These are phyloP conservation scores for Leishmania turanica DNA, from an alignment of 208 protist genomes.

Conservation along the genomic window DNA sequence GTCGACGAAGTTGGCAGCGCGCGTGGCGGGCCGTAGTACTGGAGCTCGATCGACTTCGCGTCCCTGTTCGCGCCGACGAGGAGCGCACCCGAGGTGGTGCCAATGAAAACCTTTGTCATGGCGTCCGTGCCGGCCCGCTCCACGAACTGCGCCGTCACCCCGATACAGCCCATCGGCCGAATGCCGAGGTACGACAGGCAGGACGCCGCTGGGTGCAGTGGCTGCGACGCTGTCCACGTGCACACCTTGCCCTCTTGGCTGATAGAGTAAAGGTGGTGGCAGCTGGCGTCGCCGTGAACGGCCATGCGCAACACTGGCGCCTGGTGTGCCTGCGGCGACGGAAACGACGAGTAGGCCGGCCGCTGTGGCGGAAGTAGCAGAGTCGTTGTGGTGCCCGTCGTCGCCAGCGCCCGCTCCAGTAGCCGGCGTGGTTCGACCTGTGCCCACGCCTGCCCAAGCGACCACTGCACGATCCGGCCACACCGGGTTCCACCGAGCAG, in stretches of 20 bases:
- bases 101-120: slow-evolving; percentile 69
- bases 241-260: slow-evolving; percentile 73
- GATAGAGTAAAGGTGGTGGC: slow-evolving; percentile 70
- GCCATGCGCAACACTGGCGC: slow-evolving; percentile 50
- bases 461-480: slow-evolving; percentile 60
- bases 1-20: slow-evolving; percentile 20
- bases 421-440: slow-evolving; percentile 34
- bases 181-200: slow-evolving; percentile 48
- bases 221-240: slow-evolving; percentile 54
- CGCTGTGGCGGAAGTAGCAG: slow-evolving; percentile 41
- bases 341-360: slow-evolving; percentile 56
- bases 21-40: slow-evolving; percentile 27
- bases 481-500: slow-evolving; percentile 53
- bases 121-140: slow-evolving; percentile 49
- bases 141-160: slow-evolving; percentile 51
- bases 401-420: slow-evolving; percentile 35
- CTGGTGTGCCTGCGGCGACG: slow-evolving; percentile 66
- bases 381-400: slow-evolving; percentile 39
- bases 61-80: slow-evolving; percentile 57
- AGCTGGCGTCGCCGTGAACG: slow-evolving; percentile 63
- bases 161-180: slow-evolving; percentile 46
- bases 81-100: slow-evolving; percentile 57
- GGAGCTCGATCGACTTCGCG: slow-evolving; percentile 52
- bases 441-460: slow-evolving; percentile 31
- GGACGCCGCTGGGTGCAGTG: slow-evolving; percentile 42